A percentile compares a stretch with the other conserved stretches of the same genome.
Evolutionary conservation across 805 yeast genomes (phyloP).

Genomic region (Komagataella phaffii): DNA sequence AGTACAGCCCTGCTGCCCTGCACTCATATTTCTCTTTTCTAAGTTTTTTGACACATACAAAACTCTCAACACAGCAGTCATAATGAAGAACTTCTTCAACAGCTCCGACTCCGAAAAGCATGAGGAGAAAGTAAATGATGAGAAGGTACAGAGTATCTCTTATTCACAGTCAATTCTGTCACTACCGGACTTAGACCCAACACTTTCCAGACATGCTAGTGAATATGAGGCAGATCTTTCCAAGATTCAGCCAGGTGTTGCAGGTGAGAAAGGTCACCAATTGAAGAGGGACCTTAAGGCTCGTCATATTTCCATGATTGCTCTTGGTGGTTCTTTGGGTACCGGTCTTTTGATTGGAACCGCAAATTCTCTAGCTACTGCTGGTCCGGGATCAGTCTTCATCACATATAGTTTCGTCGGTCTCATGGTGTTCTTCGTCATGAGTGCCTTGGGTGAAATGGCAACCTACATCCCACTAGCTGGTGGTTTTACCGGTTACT

Average conservation of each 20-base stretch:
- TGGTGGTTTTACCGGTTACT: slow-evolving; percentile 43
- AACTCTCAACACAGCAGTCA: not conserved
- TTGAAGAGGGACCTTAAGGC: slow-evolving; percentile 32
- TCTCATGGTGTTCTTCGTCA: slow-evolving; percentile 53
- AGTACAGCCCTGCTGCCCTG: not conserved
- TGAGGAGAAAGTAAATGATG: not conserved
- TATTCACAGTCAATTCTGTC: not conserved
- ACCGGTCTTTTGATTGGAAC: slow-evolving; percentile 74
- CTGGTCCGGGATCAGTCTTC: slow-evolving; percentile 56
- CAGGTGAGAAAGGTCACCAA: not conserved
- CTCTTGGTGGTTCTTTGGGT: slow-evolving; percentile 77
- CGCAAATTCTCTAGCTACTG: slow-evolving; percentile 51
- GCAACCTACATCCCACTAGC: slow-evolving; percentile 41
- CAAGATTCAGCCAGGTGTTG: not conserved
- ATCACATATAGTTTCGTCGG: slow-evolving; percentile 63
- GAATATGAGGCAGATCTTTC: not conserved
- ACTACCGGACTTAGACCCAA: not conserved
- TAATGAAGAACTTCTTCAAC: not conserved
- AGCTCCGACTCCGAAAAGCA: not conserved
- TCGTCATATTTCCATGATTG: slow-evolving; percentile 44
- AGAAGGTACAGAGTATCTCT: not conserved
- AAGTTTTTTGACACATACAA: no score
- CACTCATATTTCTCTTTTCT: not conserved
- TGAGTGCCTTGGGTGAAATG: slow-evolving; percentile 42
- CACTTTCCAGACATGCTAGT: not conserved